A percentile compares a stretch with the other conserved stretches of the same genome.
These are phyloP conservation scores for Mycena latifolia DNA, from an alignment of 768 basidiomycete species.

Conservation along the genomic window DNA sequence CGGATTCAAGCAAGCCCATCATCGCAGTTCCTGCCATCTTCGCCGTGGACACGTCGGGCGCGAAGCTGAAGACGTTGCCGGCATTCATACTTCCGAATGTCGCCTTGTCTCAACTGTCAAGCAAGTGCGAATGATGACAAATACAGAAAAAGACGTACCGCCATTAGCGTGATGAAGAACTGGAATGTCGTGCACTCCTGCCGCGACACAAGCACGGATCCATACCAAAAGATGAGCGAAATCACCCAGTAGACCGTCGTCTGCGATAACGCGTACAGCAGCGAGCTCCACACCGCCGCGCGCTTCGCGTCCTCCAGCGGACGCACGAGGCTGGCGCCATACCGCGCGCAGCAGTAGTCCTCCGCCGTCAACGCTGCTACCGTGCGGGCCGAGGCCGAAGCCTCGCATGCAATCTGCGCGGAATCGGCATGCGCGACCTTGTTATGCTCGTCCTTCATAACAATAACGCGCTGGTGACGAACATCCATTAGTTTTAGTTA, in stretches of 20 bases:
- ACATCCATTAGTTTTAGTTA: not conserved
- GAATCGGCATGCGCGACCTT: conserved; percentile 82
- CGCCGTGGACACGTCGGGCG: conserved; percentile 90
- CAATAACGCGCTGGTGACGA: conserved; percentile 74
- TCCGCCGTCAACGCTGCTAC: conserved; percentile 92
- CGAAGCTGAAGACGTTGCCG: conserved; percentile 79
- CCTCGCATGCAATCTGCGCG: conserved; percentile 93
- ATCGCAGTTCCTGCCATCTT: conserved; percentile 81
- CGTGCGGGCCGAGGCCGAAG: conserved; percentile 89
- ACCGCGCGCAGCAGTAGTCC: conserved; percentile 78
- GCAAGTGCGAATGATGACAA: conserved; percentile 81
- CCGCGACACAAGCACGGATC: conserved; percentile 68
- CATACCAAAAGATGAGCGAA: conserved; percentile 85
- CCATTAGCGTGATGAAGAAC: conserved; percentile 90
- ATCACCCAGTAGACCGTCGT: conserved; percentile 79
- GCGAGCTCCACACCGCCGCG: conserved; percentile 70
- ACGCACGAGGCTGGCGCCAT: conserved; percentile 75
- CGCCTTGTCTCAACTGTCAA: conserved; percentile 1
- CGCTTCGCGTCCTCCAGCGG: conserved; percentile 75
- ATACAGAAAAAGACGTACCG: conserved; percentile 56
- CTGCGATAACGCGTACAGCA: conserved; percentile 82
- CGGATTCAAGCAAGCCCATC: conserved; percentile 78
- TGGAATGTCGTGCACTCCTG: conserved; percentile 65
- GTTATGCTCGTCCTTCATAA: conserved; percentile 86
- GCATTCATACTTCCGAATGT: conserved; percentile 32